Conservation (phyloP, 2,329 filamentous ascomycete genomes). For the Pseudofabraea citricarpa region DNA sequence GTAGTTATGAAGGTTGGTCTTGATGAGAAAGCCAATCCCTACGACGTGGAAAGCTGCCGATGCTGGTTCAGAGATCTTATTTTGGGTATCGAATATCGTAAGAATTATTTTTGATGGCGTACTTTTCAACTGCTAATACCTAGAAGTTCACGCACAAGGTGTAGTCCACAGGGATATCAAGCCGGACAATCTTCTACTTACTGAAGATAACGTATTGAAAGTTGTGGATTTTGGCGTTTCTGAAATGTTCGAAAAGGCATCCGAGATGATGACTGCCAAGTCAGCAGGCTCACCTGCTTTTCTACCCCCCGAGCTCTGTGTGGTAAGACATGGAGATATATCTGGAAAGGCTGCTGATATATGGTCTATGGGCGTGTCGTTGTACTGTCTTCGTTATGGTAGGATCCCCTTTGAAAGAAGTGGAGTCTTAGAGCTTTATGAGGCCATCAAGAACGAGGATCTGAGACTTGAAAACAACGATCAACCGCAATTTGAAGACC, state of each 20-base stretch:
- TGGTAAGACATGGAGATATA: slow-evolving; percentile 78
- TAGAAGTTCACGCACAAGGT: slow-evolving; percentile 79
- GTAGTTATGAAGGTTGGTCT: slow-evolving; percentile 94
- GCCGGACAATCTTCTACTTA: slow-evolving; percentile 90
- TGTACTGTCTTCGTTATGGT: slow-evolving; percentile 90
- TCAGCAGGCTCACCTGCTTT: slow-evolving; percentile 94
- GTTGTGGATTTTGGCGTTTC: slow-evolving; percentile 99
- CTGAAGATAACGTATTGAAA: slow-evolving; percentile 88
- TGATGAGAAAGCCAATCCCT: slow-evolving; percentile 77
- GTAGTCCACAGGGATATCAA: slow-evolving; percentile 97
- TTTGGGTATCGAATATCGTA: slow-evolving; percentile 87
- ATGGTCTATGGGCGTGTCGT: slow-evolving; percentile 96
- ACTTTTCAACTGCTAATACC: slow-evolving; percentile 12
- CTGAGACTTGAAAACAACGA: slow-evolving; percentile 58
- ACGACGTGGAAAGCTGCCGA: slow-evolving; percentile 75
- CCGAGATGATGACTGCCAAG: slow-evolving; percentile 86
- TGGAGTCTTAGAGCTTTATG: slow-evolving; percentile 80
- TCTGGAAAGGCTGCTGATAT: slow-evolving; percentile 89
- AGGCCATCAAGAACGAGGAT: slow-evolving; percentile 73
- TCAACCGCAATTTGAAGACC: slow-evolving; percentile 65
- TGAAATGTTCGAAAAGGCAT: slow-evolving; percentile 91
- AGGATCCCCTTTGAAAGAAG: slow-evolving; percentile 78
- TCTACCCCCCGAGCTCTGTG: slow-evolving; percentile 86
- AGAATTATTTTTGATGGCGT: slow-evolving; percentile 29
- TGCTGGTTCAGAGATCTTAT: slow-evolving; percentile 95